Conservation (phyloP, 345 rosid species). For the Gossypium rotundifolium region DNA sequence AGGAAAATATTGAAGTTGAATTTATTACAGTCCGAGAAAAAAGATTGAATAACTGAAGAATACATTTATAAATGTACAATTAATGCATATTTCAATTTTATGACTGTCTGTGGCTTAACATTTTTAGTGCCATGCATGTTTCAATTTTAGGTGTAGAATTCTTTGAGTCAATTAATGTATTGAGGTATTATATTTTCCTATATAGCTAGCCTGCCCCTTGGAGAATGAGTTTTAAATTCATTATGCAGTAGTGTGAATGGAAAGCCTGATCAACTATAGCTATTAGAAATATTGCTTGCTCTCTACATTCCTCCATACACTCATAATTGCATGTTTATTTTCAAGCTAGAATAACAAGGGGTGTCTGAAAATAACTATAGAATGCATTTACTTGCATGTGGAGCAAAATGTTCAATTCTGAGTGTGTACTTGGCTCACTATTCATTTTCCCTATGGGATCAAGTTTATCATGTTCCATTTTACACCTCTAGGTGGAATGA, state of each 20-base stretch:
- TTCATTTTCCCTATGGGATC: not conserved
- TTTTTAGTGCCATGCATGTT: not conserved
- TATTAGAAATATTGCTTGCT: not conserved
- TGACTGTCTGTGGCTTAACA: not conserved
- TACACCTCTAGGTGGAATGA: slow-evolving; percentile 36
- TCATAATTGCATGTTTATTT: not conserved
- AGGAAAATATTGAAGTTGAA: not conserved
- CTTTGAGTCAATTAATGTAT: not conserved
- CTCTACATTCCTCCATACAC: not conserved
- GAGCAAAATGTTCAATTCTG: not conserved
- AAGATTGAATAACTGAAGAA: not conserved
- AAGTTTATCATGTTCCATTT: slow-evolving; percentile 3
- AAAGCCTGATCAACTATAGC: not conserved
- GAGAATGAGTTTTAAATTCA: not conserved
- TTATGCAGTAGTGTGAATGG: not conserved
- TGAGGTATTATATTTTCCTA: not conserved
- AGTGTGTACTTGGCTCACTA: not conserved
- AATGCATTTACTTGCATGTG: not conserved
- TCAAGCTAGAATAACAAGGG: not conserved
- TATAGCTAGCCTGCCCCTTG: not conserved
- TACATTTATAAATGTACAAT: not conserved
- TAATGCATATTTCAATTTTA: not conserved
- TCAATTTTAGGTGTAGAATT: not conserved
- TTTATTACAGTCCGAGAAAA: not conserved
- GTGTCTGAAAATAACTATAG: not conserved